A percentile compares a stretch with the other conserved stretches of the same genome.
Evolutionary conservation across 106 monocot species (phyloP).

Genomic region (Amphibolis antarctica): DNA sequence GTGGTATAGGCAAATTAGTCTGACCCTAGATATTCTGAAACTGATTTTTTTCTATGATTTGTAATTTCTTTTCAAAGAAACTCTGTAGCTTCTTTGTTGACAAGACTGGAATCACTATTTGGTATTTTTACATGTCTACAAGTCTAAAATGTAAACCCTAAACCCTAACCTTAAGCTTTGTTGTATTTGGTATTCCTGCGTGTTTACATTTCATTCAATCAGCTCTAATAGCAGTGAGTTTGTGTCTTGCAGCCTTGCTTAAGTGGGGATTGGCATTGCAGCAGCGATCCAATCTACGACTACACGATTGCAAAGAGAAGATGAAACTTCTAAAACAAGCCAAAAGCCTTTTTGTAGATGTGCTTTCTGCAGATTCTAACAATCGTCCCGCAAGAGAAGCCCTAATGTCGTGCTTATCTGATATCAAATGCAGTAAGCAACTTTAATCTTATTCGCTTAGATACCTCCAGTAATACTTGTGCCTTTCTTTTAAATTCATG

Average conservation of each 20-base stretch:
- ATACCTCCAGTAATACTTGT: neutral
- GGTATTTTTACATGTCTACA: too few species aligned
- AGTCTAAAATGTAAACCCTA: too few species aligned
- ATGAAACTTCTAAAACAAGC: constrained; percentile 69
- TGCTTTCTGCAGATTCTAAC: constrained; percentile 46
- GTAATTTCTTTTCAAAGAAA: too few species aligned
- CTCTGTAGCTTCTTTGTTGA: too few species aligned
- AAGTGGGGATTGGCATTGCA: constrained; percentile 76
- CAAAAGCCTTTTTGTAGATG: constrained; percentile 79
- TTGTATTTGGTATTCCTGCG: too few species aligned
- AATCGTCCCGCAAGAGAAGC: constrained; percentile 49
- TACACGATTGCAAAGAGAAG: constrained; percentile 45
- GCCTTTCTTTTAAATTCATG: neutral
- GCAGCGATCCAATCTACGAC: constrained; percentile 50
- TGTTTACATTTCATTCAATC: neutral
- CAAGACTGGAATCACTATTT: too few species aligned
- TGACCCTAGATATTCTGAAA: too few species aligned
- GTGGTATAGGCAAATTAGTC: too few species aligned
- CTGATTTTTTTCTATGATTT: too few species aligned
- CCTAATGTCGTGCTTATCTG: constrained; percentile 56
- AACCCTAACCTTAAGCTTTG: too few species aligned
- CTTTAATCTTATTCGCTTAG: neutral
- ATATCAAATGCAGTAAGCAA: constrained; percentile 38
- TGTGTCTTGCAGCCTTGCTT: constrained; percentile 54
- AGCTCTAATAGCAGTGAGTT: neutral